These are phyloP conservation scores for Geosmithia morbida DNA, from an alignment of 2,329 filamentous ascomycete species.

Conservation along the genomic window DNA sequence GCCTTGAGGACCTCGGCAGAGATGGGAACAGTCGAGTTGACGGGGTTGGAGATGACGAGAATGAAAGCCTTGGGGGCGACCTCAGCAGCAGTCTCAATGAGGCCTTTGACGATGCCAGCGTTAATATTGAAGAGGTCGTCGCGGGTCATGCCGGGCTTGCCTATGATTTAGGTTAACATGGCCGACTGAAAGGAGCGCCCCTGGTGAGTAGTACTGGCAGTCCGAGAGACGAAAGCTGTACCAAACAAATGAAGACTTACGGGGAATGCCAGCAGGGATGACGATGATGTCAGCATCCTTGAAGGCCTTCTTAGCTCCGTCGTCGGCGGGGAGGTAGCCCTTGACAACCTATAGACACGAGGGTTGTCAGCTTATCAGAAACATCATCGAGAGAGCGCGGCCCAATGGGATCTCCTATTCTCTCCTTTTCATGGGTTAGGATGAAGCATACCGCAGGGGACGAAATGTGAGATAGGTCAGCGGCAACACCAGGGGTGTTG, in stretches of 20 bases:
- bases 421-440: no score
- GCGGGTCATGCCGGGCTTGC: constrained; percentile 98
- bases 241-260: constrained; percentile 34
- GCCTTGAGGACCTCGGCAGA: constrained; percentile 92
- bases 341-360: constrained; percentile 51
- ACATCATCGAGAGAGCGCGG: no score
- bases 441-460: constrained; percentile 52
- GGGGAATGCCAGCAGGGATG: constrained; percentile 95
- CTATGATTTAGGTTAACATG: constrained; percentile 27
- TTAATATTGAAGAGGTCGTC: constrained; percentile 99
- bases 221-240: no score
- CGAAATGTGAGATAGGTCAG: constrained; percentile 96
- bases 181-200: constrained; percentile 5
- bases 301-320: constrained; percentile 75
- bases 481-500: constrained; percentile 91
- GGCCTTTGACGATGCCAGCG: constrained; percentile 88
- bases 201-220: no score
- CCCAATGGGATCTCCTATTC: background rate
- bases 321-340: constrained; percentile 76
- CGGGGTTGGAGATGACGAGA: constrained; percentile 97
- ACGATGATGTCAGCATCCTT: constrained; percentile 91
- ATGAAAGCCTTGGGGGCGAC: constrained; percentile 86
- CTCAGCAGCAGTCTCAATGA: constrained; percentile 79
- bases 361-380: constrained; percentile 1
- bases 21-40: constrained; percentile 98